Percentiles rank a stretch among this genome's conserved stretches.
phyloP scores from a whole-genome alignment of 345 rosid genomes.

The Hibiscus syriacus region DNA sequence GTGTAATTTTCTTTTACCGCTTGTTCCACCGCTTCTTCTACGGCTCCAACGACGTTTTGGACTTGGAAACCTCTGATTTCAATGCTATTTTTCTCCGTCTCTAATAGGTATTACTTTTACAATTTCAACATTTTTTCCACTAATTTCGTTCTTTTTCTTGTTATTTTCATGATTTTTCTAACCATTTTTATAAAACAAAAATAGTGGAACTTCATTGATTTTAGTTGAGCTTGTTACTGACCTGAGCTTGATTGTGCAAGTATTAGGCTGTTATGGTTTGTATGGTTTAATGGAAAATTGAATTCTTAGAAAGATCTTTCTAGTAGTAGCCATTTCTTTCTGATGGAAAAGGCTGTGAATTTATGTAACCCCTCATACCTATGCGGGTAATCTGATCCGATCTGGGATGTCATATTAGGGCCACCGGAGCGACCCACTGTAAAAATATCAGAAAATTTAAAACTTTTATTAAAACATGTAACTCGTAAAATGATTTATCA shows the following conservation, averaged over 20 bases:
- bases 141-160: background rate
- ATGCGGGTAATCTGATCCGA: too few species aligned
- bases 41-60: conserved; percentile 49
- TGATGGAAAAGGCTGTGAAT: background rate
- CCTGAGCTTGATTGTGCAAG: background rate
- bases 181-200: too few species aligned
- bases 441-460: too few species aligned
- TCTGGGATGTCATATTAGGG: too few species aligned
- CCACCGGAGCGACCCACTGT: too few species aligned
- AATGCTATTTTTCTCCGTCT: conserved; percentile 68
- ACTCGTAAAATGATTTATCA: too few species aligned
- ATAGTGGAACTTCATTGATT: background rate
- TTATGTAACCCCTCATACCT: too few species aligned
- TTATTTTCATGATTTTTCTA: background rate
- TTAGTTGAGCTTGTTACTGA: background rate
- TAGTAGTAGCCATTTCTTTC: background rate
- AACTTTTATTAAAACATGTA: too few species aligned
- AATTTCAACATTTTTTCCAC: background rate
- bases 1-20: too few species aligned
- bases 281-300: background rate
- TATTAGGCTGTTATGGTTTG: background rate
- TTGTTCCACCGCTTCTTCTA: too few species aligned
- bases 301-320: background rate
- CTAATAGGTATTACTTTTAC: conserved; percentile 33
- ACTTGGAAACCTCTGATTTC: conserved; percentile 53